phyloP scores from a whole-genome alignment of 257 asterid species.

The Capsicum baccatum region DNA sequence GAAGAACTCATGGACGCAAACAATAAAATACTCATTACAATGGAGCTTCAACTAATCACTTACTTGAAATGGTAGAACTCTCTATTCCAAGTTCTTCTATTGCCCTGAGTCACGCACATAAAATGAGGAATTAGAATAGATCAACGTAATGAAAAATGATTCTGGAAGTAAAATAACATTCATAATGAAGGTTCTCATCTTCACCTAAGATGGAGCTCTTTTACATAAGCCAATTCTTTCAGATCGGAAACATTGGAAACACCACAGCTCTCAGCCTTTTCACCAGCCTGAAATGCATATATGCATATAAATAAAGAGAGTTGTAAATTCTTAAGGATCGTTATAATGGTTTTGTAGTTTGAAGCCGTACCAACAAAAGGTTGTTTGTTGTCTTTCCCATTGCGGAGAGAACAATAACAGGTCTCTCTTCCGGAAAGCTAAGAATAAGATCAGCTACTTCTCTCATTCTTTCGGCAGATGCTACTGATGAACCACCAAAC shows the following conservation, averaged over 20 bases:
- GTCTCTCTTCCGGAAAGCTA: constrained; percentile 81
- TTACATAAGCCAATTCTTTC: constrained; percentile 64
- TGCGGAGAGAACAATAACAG: constrained; percentile 83
- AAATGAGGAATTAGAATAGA: constrained; percentile 14
- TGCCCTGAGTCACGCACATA: constrained; percentile 49
- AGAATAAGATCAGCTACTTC: constrained; percentile 73
- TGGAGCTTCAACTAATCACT: constrained; percentile 35
- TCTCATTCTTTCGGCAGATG: constrained; percentile 71
- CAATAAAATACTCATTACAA: neutral
- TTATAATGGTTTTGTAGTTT: too few relatives aligned
- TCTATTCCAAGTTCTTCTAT: constrained; percentile 77
- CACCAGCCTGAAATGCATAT: constrained; percentile 68
- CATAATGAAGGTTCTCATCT: neutral
- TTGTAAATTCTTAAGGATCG: neutral
- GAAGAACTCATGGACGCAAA: too few relatives aligned
- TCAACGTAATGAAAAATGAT: neutral
- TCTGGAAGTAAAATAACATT: constrained; percentile 6
- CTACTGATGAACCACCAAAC: constrained; percentile 89
- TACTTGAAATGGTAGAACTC: constrained; percentile 61
- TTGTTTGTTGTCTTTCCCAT: constrained; percentile 88
- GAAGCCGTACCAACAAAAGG: constrained; percentile 52
- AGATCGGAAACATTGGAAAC: constrained; percentile 70
- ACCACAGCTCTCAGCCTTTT: constrained; percentile 82
- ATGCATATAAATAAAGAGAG: neutral
- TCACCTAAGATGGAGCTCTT: constrained; percentile 76